Base-by-base conservation (phyloP, 1,284 basidiomycete species). In the Marasmius tenuissimus region DNA sequence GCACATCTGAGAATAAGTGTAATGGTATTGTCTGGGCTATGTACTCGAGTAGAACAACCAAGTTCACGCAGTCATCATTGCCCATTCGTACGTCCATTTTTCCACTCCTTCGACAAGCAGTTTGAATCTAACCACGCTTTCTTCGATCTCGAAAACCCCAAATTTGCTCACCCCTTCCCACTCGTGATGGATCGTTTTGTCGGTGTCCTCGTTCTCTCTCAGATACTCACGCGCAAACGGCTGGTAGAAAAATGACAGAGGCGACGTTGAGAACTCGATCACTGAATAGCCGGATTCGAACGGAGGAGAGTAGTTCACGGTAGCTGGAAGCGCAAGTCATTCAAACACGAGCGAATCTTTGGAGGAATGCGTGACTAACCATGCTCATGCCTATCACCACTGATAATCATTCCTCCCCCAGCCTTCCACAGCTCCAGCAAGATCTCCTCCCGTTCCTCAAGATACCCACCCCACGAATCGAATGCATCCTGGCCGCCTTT, bases 191-290 rank as follows among this genome's bases (percentile, higher is more conserved):
- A 58, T n/a, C 27, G 57, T 58, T 14, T 49, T 27, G 27, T 58
- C 57, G 1, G 57, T 49, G 27, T 27, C 27, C 9, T 45, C 40
- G 16, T 58, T 33, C 10, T 34, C 20, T n/a, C 20, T 22, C 14
- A 33, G 22, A 22, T 58, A 58, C 10, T 58, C 57, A 22, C 57
- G 20, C 50, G 34, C 35, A 20, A 58, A 45, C 9, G 57, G 57
- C 38, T 58, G 57, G 45, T 47, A 58, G 18, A 57, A 57, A 42
- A 58, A 58, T 16, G 57, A 58, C 37, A 58, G 37, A 48, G 57
- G 57, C 10, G 57, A 58, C 16, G 57, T 58, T 2, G 57, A 58
- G 57, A 58, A 58, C 34, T 58, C 57, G 57, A 58, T 50, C 27
- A 58, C 38, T 7, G 45, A 6, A 22, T 58, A 8, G 40, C 20